Evolutionary conservation across 495 filamentous ascomycete genomes (phyloP).

Genomic region (Evansstolkia leycettana): DNA sequence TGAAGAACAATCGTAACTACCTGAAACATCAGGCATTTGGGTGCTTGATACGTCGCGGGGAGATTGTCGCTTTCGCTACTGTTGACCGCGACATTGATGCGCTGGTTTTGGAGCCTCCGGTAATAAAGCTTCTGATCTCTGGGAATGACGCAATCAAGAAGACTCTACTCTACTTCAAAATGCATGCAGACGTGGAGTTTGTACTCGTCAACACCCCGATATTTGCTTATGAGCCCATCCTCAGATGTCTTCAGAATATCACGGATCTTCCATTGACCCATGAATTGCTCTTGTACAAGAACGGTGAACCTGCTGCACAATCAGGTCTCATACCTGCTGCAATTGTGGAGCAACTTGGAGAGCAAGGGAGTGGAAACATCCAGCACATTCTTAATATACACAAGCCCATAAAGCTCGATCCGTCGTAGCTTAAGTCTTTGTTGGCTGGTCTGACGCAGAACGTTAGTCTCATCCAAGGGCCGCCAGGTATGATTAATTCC

Average conservation of each 20-base stretch:
- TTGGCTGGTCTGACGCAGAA: constrained; percentile 37
- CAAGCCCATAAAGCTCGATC: constrained; percentile 35
- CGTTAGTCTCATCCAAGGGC: constrained; percentile 61
- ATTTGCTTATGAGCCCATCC: constrained; percentile 63
- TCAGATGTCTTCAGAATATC: constrained; percentile 46
- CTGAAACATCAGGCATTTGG: constrained; percentile 50
- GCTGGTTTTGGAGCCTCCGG: constrained; percentile 31
- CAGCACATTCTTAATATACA: constrained; percentile 16
- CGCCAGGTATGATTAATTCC: constrained; percentile 44
- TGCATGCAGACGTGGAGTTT: constrained; percentile 21
- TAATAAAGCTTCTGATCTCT: constrained; percentile 40
- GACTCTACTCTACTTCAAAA: constrained; percentile 24
- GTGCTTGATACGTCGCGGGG: constrained; percentile 37
- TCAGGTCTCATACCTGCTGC: constrained; percentile 11
- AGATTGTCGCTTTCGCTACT: constrained; percentile 50
- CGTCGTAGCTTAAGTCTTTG: constrained; percentile 47
- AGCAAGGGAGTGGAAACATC: constrained; percentile 6
- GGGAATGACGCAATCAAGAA: constrained; percentile 31
- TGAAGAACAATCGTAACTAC: constrained; percentile 35
- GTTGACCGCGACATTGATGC: constrained; percentile 45
- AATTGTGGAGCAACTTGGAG: constrained; percentile 12
- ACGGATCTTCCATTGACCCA: constrained; percentile 39
- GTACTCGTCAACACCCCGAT: constrained; percentile 52
- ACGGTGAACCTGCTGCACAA: constrained; percentile 6
- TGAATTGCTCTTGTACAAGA: constrained; percentile 29